Evolutionary conservation across 2,329 filamentous ascomycete genomes (phyloP).

Genomic region (Diaporthe capsici): DNA sequence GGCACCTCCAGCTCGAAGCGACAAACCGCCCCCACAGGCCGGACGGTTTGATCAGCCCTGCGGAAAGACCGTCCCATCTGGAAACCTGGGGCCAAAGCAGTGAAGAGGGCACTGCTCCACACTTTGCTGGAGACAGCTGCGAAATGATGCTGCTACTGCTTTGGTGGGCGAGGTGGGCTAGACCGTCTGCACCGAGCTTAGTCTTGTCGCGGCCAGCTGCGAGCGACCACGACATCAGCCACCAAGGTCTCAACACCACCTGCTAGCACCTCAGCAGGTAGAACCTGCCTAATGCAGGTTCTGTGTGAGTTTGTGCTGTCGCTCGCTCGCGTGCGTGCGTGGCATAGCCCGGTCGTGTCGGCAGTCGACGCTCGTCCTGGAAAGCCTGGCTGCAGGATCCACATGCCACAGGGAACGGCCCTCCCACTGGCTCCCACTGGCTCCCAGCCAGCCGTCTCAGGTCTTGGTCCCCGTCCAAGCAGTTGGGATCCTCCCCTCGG

Average conservation of each 20-base stretch:
- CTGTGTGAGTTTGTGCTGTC: neutral
- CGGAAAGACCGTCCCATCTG: conserved; percentile 30
- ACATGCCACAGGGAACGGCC: conserved; percentile 17
- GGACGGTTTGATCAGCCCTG: conserved; percentile 33
- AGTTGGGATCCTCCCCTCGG: conserved; percentile 19
- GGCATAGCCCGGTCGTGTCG: neutral
- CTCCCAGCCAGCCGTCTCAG: conserved; percentile 19
- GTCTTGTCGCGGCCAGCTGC: neutral
- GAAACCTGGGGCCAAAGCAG: conserved; percentile 11
- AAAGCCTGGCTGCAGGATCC: neutral
- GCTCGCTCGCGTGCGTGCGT: neutral
- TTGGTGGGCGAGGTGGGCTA: neutral
- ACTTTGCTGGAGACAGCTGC: neutral
- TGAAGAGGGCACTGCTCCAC: conserved; percentile 4
- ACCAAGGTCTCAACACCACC: conserved; percentile 12
- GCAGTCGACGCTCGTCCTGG: neutral
- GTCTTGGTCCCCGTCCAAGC: conserved; percentile 29
- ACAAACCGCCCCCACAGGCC: conserved; percentile 19
- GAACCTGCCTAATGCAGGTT: neutral
- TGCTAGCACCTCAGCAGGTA: neutral
- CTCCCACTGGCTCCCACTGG: neutral
- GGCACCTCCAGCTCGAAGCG: conserved; percentile 13
- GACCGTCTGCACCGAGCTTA: neutral
- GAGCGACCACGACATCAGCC: neutral
- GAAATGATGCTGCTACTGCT: conserved; percentile 6